Conservation (phyloP, 1,284 basidiomycete species). For the Moniliella sp. region DNA sequence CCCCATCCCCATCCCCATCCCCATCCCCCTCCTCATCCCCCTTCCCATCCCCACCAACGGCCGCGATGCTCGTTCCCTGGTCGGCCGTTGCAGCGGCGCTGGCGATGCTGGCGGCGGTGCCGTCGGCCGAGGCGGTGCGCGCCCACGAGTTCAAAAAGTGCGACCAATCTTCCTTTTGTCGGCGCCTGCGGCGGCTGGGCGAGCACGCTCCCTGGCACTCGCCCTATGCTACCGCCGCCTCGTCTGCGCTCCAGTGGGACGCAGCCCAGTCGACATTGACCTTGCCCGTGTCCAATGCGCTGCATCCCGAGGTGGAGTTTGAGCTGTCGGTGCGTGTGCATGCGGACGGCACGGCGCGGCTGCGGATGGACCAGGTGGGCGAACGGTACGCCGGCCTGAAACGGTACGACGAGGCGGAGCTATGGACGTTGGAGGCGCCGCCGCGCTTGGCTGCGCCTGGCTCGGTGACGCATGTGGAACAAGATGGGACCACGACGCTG, state of each 20-base stretch:
- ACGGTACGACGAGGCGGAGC: conserved; percentile 21
- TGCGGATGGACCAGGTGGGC: conserved; percentile 17
- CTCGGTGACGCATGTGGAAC: background rate
- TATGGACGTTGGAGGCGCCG: conserved; percentile 20
- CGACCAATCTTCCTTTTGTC: conserved; percentile 28
- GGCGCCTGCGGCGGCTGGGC: conserved; percentile 21
- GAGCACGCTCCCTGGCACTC: conserved; percentile 13
- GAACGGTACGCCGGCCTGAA: conserved; percentile 16
- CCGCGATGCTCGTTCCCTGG: no score
- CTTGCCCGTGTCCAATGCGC: conserved; percentile 8
- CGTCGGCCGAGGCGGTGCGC: conserved; percentile 7
- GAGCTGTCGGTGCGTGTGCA: conserved; percentile 16
- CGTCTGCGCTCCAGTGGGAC: conserved; percentile 3
- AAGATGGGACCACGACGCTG: background rate
- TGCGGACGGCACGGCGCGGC: conserved; percentile 22
- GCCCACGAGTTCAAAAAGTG: conserved; percentile 27
- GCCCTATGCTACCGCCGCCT: background rate
- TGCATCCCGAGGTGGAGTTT: conserved; percentile 9
- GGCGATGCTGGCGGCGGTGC: no score
- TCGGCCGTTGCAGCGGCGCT: no score
- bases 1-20: no score
- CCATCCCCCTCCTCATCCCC: no score
- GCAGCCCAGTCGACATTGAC: conserved; percentile 11
- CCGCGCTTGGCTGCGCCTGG: conserved; percentile 7
- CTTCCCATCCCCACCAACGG: no score